A percentile compares a stretch with the other conserved stretches of the same genome.
phyloP scores from a whole-genome alignment of 768 basidiomycete genomes.

The Tylopilus rubrobrunneus region DNA sequence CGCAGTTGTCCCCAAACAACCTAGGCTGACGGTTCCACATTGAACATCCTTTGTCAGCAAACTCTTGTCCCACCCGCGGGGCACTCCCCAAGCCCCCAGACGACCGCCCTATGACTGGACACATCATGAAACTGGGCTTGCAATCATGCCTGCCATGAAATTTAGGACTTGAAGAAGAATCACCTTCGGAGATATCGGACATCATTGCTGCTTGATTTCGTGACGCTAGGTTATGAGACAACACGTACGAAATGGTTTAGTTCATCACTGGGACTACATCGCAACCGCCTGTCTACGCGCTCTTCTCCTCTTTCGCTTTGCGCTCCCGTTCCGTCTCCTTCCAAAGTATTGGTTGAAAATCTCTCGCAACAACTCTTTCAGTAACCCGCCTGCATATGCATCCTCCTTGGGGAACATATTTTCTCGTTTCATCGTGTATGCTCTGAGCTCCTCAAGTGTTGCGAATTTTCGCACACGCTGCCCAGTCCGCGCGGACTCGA shows the following conservation, averaged over 20 bases:
- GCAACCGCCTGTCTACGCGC: conserved; percentile 9
- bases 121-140: no score
- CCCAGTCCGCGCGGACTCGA: conserved; percentile 17
- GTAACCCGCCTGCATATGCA: conserved; percentile 28
- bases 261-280: not conserved
- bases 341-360: conserved; percentile 18
- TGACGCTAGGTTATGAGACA: not conserved
- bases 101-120: no score
- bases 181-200: no score
- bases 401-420: conserved; percentile 29
- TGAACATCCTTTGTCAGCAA: no score
- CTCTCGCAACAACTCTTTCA: conserved; percentile 30
- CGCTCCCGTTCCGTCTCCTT: conserved; percentile 17
- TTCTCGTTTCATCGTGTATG: conserved; percentile 18
- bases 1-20: no score
- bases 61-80: no score
- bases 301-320: conserved; percentile 14
- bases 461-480: conserved; percentile 21
- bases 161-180: no score
- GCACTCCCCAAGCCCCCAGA: no score
- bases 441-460: conserved; percentile 21
- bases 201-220: no score
- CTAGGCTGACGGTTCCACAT: no score
- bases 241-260: not conserved
- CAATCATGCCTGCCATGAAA: no score